Percentiles rank a stretch among this genome's conserved stretches.
phyloP scores from a whole-genome alignment of 345 rosid species.

The Ceriops zippeliana region DNA sequence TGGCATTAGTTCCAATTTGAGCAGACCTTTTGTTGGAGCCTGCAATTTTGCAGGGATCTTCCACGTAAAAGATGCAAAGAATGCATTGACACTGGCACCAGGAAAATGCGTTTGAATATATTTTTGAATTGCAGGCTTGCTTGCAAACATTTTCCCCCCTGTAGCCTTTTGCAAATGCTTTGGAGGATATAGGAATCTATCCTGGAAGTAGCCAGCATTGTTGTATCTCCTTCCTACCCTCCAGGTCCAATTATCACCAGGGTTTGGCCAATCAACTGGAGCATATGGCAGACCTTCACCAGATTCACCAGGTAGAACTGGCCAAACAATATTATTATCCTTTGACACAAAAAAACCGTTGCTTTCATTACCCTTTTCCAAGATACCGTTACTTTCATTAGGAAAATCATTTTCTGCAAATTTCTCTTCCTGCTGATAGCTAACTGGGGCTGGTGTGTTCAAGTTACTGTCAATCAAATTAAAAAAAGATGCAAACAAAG shows the following conservation, averaged over 20 bases:
- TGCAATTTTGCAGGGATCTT: constrained; percentile 18
- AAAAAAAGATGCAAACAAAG: not conserved
- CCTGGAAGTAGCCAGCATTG: constrained; percentile 36
- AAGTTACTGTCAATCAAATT: not conserved
- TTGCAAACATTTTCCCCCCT: constrained; percentile 11
- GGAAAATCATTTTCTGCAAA: constrained; percentile 6
- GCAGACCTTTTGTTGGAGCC: constrained; percentile 21
- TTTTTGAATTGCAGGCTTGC: constrained; percentile 16
- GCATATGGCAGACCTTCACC: constrained; percentile 73
- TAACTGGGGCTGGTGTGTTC: constrained; percentile 7
- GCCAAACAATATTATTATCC: constrained; percentile 32
- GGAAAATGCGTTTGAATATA: constrained; percentile 18
- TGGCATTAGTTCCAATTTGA: not conserved
- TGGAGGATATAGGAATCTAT: constrained; percentile 39
- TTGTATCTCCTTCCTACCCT: constrained; percentile 53
- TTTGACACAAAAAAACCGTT: constrained; percentile 15
- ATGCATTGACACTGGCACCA: constrained; percentile 19
- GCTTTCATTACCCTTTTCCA: not conserved
- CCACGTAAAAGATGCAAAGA: constrained; percentile 31
- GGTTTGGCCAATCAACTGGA: constrained; percentile 60
- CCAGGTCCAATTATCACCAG: constrained; percentile 69
- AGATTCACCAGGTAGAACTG: constrained; percentile 41
- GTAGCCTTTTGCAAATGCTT: constrained; percentile 5
- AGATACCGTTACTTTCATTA: not conserved
- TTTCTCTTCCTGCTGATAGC: constrained; percentile 1